Evolutionary conservation across 2,329 filamentous ascomycete species (phyloP).

Genomic region (Graphium sp.): DNA sequence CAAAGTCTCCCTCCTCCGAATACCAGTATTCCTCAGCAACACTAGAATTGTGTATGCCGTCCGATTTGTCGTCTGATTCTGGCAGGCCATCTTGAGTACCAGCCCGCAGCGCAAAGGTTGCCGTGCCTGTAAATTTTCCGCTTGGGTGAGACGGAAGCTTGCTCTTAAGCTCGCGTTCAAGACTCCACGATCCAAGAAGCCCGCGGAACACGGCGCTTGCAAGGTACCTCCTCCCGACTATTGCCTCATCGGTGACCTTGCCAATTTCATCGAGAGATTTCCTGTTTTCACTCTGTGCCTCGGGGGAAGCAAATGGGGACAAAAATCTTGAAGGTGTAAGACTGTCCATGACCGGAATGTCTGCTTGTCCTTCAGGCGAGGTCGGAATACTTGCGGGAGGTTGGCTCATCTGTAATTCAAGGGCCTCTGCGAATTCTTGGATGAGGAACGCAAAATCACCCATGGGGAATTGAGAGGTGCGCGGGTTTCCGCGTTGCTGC

Average conservation of each 20-base stretch:
- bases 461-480: conserved; percentile 61
- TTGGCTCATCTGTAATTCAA: conserved; percentile 30
- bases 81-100: conserved; percentile 36
- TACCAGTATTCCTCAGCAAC: conserved; percentile 47
- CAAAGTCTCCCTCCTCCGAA: conserved; percentile 49
- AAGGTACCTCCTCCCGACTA: conserved; percentile 33
- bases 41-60: conserved; percentile 10
- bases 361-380: background rate
- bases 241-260: conserved; percentile 19
- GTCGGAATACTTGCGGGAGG: conserved; percentile 9
- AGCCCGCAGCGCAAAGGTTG: conserved; percentile 44
- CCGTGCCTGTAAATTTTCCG: conserved; percentile 47
- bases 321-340: conserved; percentile 39
- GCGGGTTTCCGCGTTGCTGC: conserved; percentile 31
- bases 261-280: conserved; percentile 28
- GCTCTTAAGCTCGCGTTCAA: conserved; percentile 39
- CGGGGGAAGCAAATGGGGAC: conserved; percentile 15
- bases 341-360: conserved; percentile 20
- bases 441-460: conserved; percentile 65
- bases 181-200: conserved; percentile 52
- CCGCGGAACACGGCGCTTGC: conserved; percentile 52
- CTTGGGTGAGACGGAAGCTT: conserved; percentile 39
- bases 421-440: conserved; percentile 46
- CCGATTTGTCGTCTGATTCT: conserved; percentile 10
- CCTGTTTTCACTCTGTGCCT: conserved; percentile 19